Evolutionary conservation across 257 asterid genomes (phyloP).

Genomic region (Misopates orontium): DNA sequence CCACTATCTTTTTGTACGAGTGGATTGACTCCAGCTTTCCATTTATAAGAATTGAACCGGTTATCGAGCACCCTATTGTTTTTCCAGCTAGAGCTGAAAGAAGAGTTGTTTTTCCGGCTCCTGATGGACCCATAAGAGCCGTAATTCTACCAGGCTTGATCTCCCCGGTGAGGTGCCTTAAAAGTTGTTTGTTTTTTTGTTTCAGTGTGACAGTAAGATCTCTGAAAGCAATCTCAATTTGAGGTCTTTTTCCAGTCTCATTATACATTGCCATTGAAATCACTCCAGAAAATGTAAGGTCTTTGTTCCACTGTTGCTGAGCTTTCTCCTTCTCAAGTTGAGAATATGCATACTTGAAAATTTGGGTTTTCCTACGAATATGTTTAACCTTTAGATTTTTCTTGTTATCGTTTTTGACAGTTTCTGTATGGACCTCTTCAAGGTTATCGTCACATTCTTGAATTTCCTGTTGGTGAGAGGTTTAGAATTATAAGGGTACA

Average conservation of each 20-base stretch:
- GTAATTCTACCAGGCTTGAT: slow-evolving; percentile 82
- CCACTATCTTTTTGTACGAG: slow-evolving; percentile 82
- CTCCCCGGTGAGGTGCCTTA: slow-evolving; percentile 77
- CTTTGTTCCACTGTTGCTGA: slow-evolving; percentile 59
- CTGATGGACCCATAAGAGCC: slow-evolving; percentile 99
- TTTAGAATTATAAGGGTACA: slow-evolving; percentile 28
- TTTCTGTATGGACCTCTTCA: slow-evolving; percentile 34
- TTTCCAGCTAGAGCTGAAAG: slow-evolving; percentile 94
- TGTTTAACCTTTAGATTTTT: slow-evolving; percentile 55
- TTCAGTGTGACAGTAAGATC: slow-evolving; percentile 77
- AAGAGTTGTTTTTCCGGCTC: slow-evolving; percentile 97
- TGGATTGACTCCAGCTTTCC: slow-evolving; percentile 63
- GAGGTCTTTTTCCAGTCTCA: slow-evolving; percentile 57
- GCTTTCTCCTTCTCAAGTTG: slow-evolving; percentile 89
- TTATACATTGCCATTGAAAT: slow-evolving; percentile 59
- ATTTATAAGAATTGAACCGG: slow-evolving; percentile 68
- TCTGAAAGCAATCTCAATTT: slow-evolving; percentile 63
- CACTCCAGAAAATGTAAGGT: slow-evolving; percentile 61
- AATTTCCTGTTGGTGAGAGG: slow-evolving; percentile 42
- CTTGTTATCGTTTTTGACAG: slow-evolving; percentile 32
- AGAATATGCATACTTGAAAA: slow-evolving; percentile 81
- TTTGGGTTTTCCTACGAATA: slow-evolving; percentile 69
- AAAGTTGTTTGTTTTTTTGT: slow-evolving; percentile 64
- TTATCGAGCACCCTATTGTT: slow-evolving; percentile 72
- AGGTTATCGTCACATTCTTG: slow-evolving; percentile 46